Evolutionary conservation across 1,139 yeast species (phyloP).

Genomic region (Saccharomyces hybrid): DNA sequence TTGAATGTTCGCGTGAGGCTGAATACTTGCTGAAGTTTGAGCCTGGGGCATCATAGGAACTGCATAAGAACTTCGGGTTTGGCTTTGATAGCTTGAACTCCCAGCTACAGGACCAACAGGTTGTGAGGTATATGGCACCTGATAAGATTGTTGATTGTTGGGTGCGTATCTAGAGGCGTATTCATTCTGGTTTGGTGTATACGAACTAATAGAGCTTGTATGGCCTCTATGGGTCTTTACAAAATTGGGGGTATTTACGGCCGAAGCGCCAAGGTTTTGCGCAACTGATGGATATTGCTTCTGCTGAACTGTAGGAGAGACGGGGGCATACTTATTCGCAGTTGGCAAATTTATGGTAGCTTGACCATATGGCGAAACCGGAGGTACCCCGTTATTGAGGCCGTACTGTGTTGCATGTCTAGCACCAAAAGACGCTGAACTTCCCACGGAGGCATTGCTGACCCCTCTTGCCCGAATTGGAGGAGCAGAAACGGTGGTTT

Average conservation of each 20-base stretch:
- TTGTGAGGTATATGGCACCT: conserved; percentile 3
- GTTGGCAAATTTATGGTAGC: not conserved
- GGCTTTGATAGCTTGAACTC: not conserved
- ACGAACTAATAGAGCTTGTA: conserved; percentile 27
- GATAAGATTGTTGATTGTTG: conserved; percentile 33
- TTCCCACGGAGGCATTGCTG: conserved; percentile 21
- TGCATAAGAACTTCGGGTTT: not conserved
- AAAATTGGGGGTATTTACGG: conserved; percentile 1
- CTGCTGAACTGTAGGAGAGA: conserved; percentile 2
- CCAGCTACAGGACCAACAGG: not conserved
- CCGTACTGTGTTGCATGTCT: not conserved
- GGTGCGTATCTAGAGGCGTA: conserved; percentile 35
- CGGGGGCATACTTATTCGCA: not conserved
- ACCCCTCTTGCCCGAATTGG: conserved; percentile 16
- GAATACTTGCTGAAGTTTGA: not conserved
- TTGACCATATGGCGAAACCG: not conserved
- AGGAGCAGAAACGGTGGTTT: conserved; percentile 2
- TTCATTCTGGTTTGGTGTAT: conserved; percentile 27
- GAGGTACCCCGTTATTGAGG: not conserved
- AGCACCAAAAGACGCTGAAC: conserved; percentile 8
- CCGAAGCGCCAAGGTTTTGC: not conserved
- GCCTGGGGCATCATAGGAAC: conserved; percentile 16
- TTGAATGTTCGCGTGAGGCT: not conserved
- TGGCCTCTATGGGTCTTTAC: conserved; percentile 1
- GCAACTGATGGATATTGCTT: not conserved